Evolutionary conservation across 2,329 filamentous ascomycete species (phyloP), one percentile per base, ranked within the genome.

Genomic region (Xenoacremonium recifei): DNA sequence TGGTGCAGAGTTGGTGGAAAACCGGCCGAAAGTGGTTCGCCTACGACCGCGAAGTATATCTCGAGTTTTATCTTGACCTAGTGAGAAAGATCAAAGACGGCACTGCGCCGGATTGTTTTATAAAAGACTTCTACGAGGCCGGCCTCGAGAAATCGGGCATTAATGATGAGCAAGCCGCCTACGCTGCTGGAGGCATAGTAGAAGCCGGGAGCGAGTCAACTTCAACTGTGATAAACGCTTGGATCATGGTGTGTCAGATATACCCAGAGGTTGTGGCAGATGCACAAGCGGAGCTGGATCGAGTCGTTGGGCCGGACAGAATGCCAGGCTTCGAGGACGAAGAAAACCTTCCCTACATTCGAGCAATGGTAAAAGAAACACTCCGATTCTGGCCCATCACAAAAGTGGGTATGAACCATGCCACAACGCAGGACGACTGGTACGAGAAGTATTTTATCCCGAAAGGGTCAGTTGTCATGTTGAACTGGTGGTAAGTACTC

Each of bases 191-290:
- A 2, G 61, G 53, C 6, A 38, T 64, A 0, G 49, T 58, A 2
- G 57, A 62, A 16, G 61, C 64, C 6, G 63, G 57, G 0, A 56
- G 66, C 6, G 64, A 67, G 31, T 63, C 61, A 0, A 55, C 58
- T 0, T 53, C 62, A 0, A 51, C 54, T 3, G 53, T 59, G 3
- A 36, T 68, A 6, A 48, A 55, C 17, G 67, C 59, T 48, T 58
- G 66, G 15, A 57, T 73, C 2, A 60, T 71, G 17, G 76, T 75
- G 5, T 75, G 78, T 71, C 49, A 65, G 0, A 48, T 72, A 1
- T 62, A 67, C n/a, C 61, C 63, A 2, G 62, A 62, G 1, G 68
- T 73, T 0, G 71, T 75, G 45, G n/a, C n/a, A n/a, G 59, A 54
- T 27, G 71, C 65, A 0, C 69, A 70, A 25, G 49, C 50, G 1